phyloP scores from a whole-genome alignment of 768 basidiomycete species.

The Melanogaster broomeanus region DNA sequence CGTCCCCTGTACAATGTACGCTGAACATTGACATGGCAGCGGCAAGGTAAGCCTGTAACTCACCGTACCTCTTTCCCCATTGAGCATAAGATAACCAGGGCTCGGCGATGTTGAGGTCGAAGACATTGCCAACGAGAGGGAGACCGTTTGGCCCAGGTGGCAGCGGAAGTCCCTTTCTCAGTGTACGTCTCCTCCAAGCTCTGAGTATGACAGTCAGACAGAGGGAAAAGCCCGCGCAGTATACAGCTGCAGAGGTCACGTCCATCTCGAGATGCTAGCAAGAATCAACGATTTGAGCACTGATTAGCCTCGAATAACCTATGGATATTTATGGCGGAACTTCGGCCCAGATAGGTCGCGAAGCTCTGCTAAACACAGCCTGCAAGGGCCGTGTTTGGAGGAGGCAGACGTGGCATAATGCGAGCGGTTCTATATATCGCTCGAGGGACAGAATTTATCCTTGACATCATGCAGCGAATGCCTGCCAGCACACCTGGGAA shows the following conservation, averaged over 20 bases:
- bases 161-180: slow-evolving; percentile 30
- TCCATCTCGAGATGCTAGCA: too few relatives aligned
- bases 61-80: slow-evolving; percentile 36
- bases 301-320: too few relatives aligned
- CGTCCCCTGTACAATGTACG: slow-evolving; percentile 11
- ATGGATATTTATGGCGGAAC: too few relatives aligned
- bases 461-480: too few relatives aligned
- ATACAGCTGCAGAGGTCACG: neutral
- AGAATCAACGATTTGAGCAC: too few relatives aligned
- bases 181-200: slow-evolving; percentile 13
- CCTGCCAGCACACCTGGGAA: too few relatives aligned
- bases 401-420: too few relatives aligned
- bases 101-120: slow-evolving; percentile 17
- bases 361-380: too few relatives aligned
- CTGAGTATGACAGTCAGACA: slow-evolving; percentile 1
- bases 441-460: too few relatives aligned
- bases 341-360: too few relatives aligned
- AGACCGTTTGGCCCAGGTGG: slow-evolving; percentile 56
- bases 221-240: slow-evolving; percentile 3
- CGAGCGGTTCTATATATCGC: too few relatives aligned
- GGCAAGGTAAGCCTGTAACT: neutral
- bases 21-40: neutral
- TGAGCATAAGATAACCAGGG: slow-evolving; percentile 36
- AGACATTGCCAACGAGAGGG: slow-evolving; percentile 27
- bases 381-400: too few relatives aligned